These are phyloP conservation scores for Albizia julibrissin DNA, from an alignment of 306 rosid genomes.

Conservation along the genomic window DNA sequence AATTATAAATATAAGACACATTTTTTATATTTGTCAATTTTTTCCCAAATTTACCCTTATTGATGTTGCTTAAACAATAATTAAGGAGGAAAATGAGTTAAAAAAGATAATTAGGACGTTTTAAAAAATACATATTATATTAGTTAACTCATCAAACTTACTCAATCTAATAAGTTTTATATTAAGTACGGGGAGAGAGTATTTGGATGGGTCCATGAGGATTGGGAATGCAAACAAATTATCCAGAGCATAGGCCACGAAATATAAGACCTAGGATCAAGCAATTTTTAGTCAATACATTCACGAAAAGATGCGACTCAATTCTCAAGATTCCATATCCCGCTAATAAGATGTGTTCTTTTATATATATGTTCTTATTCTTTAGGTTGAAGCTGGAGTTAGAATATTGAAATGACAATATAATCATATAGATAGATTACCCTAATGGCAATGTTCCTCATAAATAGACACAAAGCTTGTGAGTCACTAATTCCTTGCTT, in stretches of 20 bases:
- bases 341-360: background rate
- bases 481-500: conserved; percentile 36
- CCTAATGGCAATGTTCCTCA: conserved; percentile 11
- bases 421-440: background rate
- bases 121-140: too few relatives aligned
- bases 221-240: background rate
- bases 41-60: too few relatives aligned
- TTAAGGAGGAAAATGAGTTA: fast-evolving
- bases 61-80: too few relatives aligned
- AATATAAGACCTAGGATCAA: conserved; percentile 43
- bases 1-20: too few relatives aligned
- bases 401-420: background rate
- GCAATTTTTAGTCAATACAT: conserved; percentile 20
- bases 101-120: too few relatives aligned
- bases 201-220: background rate
- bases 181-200: too few relatives aligned
- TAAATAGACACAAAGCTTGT: conserved; percentile 36
- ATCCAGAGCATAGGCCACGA: conserved; percentile 18
- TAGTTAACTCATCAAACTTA: too few relatives aligned
- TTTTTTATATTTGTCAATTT: too few relatives aligned
- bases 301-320: conserved; percentile 18
- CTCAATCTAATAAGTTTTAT: too few relatives aligned
- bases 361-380: background rate
- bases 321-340: background rate
- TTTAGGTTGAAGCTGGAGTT: background rate